A percentile compares a stretch with the other conserved stretches of the same genome.
These are phyloP conservation scores for Mrakia blollopis DNA, from an alignment of 768 basidiomycete genomes.

Conservation along the genomic window DNA sequence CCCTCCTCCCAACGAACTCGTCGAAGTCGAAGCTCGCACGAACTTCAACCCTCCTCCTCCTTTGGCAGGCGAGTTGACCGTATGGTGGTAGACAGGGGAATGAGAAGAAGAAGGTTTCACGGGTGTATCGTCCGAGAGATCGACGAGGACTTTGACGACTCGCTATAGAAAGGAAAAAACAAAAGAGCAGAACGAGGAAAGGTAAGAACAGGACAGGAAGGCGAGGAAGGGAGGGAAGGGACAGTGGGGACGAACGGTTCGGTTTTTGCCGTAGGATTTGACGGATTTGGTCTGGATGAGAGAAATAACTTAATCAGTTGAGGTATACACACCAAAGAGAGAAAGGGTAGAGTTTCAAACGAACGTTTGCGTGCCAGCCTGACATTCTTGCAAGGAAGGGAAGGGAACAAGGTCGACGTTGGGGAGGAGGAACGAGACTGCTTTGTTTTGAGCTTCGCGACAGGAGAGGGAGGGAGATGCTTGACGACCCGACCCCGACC, in stretches of 20 bases:
- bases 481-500: no score
- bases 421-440: background rate
- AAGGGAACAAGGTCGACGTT: background rate
- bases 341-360: background rate
- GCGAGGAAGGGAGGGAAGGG: background rate
- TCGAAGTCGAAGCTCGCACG: background rate
- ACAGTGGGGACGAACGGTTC: background rate
- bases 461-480: no score
- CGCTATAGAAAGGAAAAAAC: background rate
- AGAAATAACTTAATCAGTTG: background rate
- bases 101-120: background rate
- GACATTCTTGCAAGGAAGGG: background rate
- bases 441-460: background rate
- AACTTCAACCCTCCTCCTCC: background rate
- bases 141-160: constrained; percentile 14
- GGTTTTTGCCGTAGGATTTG: constrained; percentile 13
- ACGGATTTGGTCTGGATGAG: constrained; percentile 17
- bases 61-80: background rate
- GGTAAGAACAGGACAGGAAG: background rate
- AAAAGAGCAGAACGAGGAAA: background rate
- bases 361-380: constrained; percentile 9
- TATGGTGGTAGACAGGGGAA: background rate
- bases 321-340: background rate
- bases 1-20: background rate
- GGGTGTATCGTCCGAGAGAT: background rate